These are phyloP conservation scores for Diplogelasinospora grovesii DNA, from an alignment of 495 filamentous ascomycete species.

Conservation along the genomic window DNA sequence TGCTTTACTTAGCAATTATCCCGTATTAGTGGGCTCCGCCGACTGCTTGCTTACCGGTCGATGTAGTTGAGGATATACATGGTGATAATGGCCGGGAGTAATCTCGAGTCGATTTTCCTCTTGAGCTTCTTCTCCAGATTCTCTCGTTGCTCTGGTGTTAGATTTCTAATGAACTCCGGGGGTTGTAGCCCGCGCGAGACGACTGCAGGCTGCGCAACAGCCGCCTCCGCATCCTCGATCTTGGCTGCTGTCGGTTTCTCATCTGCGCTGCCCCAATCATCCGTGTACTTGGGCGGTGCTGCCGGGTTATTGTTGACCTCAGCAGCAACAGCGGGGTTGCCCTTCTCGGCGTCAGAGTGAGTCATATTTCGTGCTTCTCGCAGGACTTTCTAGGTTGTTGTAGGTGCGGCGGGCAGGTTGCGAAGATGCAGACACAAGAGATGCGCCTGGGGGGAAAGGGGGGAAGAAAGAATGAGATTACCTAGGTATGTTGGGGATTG, in stretches of 20 bases:
- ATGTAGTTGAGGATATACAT: constrained; percentile 77
- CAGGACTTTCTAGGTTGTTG: neutral
- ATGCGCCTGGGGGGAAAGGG: neutral
- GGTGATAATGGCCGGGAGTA: constrained; percentile 49
- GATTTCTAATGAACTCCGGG: constrained; percentile 40
- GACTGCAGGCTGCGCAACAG: too few species aligned
- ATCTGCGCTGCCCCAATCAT: constrained; percentile 12
- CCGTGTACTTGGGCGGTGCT: neutral
- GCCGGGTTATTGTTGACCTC: neutral
- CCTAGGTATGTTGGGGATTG: too few species aligned
- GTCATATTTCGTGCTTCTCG: neutral
- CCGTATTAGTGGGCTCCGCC: neutral
- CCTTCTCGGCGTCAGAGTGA: neutral
- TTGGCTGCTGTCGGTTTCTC: constrained; percentile 10
- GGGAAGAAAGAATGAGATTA: too few species aligned
- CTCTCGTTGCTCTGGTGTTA: constrained; percentile 42
- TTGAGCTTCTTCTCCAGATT: constrained; percentile 44
- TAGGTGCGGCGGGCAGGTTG: neutral
- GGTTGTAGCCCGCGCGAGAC: constrained; percentile 24
- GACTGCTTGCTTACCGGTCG: constrained; percentile 56
- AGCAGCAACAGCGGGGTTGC: too few species aligned
- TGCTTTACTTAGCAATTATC: neutral
- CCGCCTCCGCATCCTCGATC: constrained; percentile 7
- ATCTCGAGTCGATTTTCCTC: constrained; percentile 57
- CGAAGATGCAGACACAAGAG: neutral